Base-by-base conservation (phyloP, 164 flowering plant genomes). In the Euptelea pleiosperma region DNA sequence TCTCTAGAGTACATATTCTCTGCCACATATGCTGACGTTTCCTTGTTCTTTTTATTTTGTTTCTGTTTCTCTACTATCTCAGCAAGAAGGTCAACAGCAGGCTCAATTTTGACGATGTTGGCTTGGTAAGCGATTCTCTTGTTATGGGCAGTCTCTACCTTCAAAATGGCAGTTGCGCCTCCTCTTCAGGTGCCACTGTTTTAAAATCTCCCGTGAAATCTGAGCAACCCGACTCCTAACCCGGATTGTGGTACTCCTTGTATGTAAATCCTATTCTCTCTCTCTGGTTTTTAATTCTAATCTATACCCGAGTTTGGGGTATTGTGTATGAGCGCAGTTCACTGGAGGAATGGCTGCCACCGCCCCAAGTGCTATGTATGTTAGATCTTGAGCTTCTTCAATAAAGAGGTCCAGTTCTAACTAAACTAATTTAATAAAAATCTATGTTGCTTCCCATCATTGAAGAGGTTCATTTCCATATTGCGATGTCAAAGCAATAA, bases 51-150 rank as follows among this genome's bases (percentile, higher is more conserved):
- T 50, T n/a, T 7, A n/a, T 16, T 54, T 15, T n/a, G 6, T 16
- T 31, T 3, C 16, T 25, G 5, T 15, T 60, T 24, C 46, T 2
- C 5, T n/a, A 54, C 18, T 35, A 34, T 50, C 55, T 7, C 82
- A 81, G 89, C 48, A 68, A 82, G 63, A 87, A 81, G 76, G 52
- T 83, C 45, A 81, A 81, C 69, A 83, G 80, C 25, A 44, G 75
- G 9, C 88, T 90, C 40, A 84, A 83, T 61, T 91, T 85, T 41
- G 96, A 92, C 26, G 81, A 84, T 59, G 87, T 70, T 40, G 97
- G 91, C 31, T 69, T 91, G 75, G 93, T 91, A 1, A 85, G 89
- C 46, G 99, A 91, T 72, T 78, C 97, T 18, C 66, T 87, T 71
- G 95, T 94, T 29, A 85, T 89, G n/a, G 81, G 80, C 67, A 82